phyloP scores from a whole-genome alignment of 257 asterid genomes.

The Schizonepeta tenuifolia region DNA sequence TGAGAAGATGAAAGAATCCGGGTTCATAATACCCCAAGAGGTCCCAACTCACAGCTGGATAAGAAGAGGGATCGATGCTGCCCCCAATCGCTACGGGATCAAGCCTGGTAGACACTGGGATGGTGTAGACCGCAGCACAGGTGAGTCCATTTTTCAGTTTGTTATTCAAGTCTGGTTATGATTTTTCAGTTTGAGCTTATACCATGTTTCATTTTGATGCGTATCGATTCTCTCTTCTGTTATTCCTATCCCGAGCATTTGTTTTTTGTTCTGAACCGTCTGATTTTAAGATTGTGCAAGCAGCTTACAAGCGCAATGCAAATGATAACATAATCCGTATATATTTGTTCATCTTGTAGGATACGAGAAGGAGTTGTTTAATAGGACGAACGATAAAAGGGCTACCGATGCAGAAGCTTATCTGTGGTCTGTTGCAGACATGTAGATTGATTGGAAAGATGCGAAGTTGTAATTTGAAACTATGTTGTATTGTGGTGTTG shows the following conservation, averaged over 20 bases:
- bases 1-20: constrained; percentile 84
- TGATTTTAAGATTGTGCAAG: not conserved
- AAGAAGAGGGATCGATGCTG: constrained; percentile 67
- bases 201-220: not conserved
- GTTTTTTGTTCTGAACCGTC: too few relatives aligned
- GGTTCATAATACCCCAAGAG: constrained; percentile 83
- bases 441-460: constrained; percentile 42
- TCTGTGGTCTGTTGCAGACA: constrained; percentile 81
- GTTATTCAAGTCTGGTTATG: too few relatives aligned
- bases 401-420: constrained; percentile 86
- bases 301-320: not conserved
- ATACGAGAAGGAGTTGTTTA: constrained; percentile 68
- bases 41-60: constrained; percentile 86
- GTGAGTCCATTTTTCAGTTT: constrained; percentile 38
- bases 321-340: not conserved
- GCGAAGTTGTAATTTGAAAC: not conserved
- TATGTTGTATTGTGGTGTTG: not conserved
- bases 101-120: constrained; percentile 98
- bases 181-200: too few relatives aligned
- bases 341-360: constrained; percentile 44
- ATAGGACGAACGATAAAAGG: constrained; percentile 68
- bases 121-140: constrained; percentile 88
- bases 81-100: constrained; percentile 83
- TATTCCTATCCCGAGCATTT: not conserved
- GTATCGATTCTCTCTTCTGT: not conserved